A percentile compares a stretch with the other conserved stretches of the same genome.
phyloP scores from a whole-genome alignment of 2,329 filamentous ascomycete genomes.

The Colletotrichum trifolii region DNA sequence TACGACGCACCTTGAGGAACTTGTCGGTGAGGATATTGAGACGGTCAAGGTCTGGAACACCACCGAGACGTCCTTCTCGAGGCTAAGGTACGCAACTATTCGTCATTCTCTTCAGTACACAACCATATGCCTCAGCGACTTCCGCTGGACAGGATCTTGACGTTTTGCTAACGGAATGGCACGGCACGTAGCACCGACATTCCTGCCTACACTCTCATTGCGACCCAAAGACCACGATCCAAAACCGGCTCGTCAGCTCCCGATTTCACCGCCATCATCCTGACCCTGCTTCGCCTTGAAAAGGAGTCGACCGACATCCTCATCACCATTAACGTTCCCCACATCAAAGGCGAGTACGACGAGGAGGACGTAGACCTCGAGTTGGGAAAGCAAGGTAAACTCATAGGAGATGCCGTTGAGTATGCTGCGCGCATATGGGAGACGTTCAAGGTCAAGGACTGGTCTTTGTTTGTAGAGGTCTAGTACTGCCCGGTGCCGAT shows the following conservation, averaged over 20 bases:
- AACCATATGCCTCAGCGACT: background rate
- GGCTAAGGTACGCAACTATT: constrained; percentile 60
- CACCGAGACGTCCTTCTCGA: constrained; percentile 68
- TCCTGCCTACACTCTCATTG: constrained; percentile 76
- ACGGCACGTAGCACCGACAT: constrained; percentile 53
- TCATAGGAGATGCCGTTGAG: constrained; percentile 76
- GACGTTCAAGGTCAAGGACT: constrained; percentile 83
- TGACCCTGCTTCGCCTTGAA: constrained; percentile 82
- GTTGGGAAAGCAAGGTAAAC: constrained; percentile 71
- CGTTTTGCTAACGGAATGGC: constrained; percentile 28
- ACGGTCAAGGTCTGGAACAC: constrained; percentile 75
- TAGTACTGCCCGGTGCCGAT: constrained; percentile 31
- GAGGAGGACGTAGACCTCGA: constrained; percentile 77
- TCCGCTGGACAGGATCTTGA: too few species aligned
- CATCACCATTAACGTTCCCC: constrained; percentile 88
- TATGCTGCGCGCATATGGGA: constrained; percentile 75
- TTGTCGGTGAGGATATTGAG: constrained; percentile 73
- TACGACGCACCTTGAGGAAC: constrained; percentile 75
- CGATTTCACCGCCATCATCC: constrained; percentile 79
- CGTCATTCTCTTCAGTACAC: background rate
- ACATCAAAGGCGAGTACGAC: constrained; percentile 79
- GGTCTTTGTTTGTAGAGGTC: constrained; percentile 73
- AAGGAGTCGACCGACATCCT: constrained; percentile 82
- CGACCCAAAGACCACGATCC: constrained; percentile 64
- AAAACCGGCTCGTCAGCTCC: constrained; percentile 53